A percentile compares a stretch with the other conserved stretches of the same genome.
phyloP scores from a whole-genome alignment of 1,284 basidiomycete species.

The Puccinia triticina region DNA sequence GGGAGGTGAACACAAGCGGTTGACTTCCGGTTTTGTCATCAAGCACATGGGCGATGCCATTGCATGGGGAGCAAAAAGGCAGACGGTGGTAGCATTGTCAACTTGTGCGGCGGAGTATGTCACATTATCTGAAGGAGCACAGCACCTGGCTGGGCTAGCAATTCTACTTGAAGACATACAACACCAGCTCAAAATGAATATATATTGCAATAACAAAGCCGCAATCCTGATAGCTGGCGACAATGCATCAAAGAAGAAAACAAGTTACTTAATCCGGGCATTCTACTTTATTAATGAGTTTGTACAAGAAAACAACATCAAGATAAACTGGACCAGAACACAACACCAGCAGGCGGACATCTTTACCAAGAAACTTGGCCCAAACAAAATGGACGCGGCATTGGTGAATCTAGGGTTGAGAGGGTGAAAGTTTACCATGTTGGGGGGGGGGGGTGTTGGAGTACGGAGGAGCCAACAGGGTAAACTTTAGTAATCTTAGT shows the following conservation, averaged over 20 bases:
- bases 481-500: no score
- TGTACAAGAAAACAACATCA: background rate
- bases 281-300: background rate
- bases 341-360: background rate
- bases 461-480: no score
- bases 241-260: background rate
- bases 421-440: background rate
- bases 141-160: background rate
- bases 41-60: background rate
- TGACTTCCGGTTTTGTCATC: background rate
- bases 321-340: background rate
- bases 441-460: background rate
- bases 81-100: background rate
- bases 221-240: background rate
- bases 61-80: slow-evolving; percentile 3
- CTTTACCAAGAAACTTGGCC: background rate
- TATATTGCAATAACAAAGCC: background rate
- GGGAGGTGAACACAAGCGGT: slow-evolving; percentile 13
- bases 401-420: background rate
- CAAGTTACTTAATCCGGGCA: background rate
- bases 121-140: background rate
- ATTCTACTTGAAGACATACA: background rate
- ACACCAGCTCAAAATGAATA: background rate
- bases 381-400: background rate
- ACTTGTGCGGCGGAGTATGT: background rate